Percentiles rank a stretch among this genome's conserved stretches.
Conservation (phyloP, 163 green algal genomes). For the Prototheca wickerhamii region DNA sequence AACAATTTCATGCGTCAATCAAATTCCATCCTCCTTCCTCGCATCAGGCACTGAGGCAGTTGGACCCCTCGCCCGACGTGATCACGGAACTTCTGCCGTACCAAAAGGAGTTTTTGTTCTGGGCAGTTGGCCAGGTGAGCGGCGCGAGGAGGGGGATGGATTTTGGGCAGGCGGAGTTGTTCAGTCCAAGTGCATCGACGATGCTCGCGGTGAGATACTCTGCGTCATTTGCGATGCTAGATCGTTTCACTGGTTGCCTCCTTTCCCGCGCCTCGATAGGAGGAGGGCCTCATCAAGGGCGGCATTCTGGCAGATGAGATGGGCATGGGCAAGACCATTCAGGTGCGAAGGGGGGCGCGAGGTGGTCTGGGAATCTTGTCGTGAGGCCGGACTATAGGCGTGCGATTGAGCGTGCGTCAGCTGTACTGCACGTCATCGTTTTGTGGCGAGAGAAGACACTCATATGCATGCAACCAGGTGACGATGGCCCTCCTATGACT, state of each 20-base stretch:
- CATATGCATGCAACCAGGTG: no score
- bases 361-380: no score
- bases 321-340: constrained; percentile 91
- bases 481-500: no score
- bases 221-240: not conserved
- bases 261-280: constrained; percentile 16
- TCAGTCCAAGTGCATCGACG: not conserved
- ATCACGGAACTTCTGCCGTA: constrained; percentile 72
- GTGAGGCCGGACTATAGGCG: no score
- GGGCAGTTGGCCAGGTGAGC: constrained; percentile 65
- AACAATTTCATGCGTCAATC: no score
- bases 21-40: no score
- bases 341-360: constrained; percentile 35
- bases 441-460: no score
- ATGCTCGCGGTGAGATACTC: not conserved
- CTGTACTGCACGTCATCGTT: no score
- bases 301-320: constrained; percentile 89
- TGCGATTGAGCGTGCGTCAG: no score
- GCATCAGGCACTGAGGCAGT: constrained; percentile 4
- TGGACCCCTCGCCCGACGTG: constrained; percentile 40
- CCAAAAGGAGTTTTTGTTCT: constrained; percentile 80
- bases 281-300: constrained; percentile 46
- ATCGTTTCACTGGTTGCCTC: not conserved
- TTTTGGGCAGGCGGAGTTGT: not conserved
- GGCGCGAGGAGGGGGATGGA: not conserved